Evolutionary conservation across 1,284 basidiomycete genomes (phyloP).

Genomic region (Austroboletus novae-zelandiae): DNA sequence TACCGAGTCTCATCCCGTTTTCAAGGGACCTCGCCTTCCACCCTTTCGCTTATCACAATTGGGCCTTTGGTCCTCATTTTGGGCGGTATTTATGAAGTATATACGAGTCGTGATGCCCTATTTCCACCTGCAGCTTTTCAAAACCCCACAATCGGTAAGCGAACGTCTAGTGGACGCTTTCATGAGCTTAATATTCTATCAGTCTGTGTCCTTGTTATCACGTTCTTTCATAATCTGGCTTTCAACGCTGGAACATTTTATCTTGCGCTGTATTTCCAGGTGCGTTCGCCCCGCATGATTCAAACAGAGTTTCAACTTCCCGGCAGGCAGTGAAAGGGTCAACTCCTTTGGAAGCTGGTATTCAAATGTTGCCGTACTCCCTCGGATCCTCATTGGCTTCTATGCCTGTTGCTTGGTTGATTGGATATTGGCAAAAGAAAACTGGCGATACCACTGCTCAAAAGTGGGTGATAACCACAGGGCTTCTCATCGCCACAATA

Average conservation of each 20-base stretch:
- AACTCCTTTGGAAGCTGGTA: conserved; percentile 64
- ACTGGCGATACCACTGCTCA: conserved; percentile 60
- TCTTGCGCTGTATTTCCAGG: conserved; percentile 77
- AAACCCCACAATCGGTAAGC: conserved; percentile 56
- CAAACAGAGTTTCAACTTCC: conserved; percentile 8
- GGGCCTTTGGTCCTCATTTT: conserved; percentile 53
- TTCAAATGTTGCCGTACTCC: conserved; percentile 75
- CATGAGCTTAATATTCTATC: conserved; percentile 17
- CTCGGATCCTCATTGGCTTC: conserved; percentile 78
- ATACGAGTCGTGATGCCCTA: conserved; percentile 63
- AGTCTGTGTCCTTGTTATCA: conserved; percentile 66
- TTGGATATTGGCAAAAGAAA: conserved; percentile 58
- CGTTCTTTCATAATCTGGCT: conserved; percentile 75
- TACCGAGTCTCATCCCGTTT: conserved; percentile 13
- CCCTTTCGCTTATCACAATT: conserved; percentile 54
- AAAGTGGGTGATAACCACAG: conserved; percentile 58
- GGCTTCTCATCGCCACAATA: conserved; percentile 59
- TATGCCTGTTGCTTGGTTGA: conserved; percentile 76
- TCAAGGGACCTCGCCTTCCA: conserved; percentile 60
- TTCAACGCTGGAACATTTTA: conserved; percentile 83
- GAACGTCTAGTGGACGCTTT: conserved; percentile 10
- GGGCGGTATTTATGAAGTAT: conserved; percentile 63
- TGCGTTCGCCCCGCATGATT: conserved; percentile 28
- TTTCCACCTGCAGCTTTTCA: conserved; percentile 66
- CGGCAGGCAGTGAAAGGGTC: conserved; percentile 62